A percentile compares a stretch with the other conserved stretches of the same genome.
Conservation (phyloP, 441 rosid genomes). For the Viola pubescens region DNA sequence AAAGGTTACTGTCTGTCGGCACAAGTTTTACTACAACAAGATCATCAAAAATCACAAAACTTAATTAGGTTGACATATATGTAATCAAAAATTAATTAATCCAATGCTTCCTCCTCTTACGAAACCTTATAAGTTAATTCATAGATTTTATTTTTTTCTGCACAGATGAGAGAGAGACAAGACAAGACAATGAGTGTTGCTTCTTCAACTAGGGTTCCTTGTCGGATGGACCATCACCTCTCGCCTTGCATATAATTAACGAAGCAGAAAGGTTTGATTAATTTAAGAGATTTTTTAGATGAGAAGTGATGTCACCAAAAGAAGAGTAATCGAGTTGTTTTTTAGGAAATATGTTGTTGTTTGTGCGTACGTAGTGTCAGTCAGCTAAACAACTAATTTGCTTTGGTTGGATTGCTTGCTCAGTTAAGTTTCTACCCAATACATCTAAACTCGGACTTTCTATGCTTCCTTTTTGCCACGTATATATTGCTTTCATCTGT, state of each 20-base stretch:
- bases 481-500: slow-evolving; percentile 5
- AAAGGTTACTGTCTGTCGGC: slow-evolving; percentile 25
- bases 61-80: neutral
- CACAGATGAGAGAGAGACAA: slow-evolving; percentile 5
- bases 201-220: slow-evolving; percentile 49
- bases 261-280: slow-evolving; percentile 19
- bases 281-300: slow-evolving; percentile 12
- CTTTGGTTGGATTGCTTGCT: slow-evolving; percentile 33
- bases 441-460: slow-evolving; percentile 64
- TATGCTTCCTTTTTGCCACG: slow-evolving; percentile 36
- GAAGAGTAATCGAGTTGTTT: slow-evolving; percentile 5
- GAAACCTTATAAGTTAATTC: slow-evolving; percentile 22
- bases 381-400: slow-evolving; percentile 46
- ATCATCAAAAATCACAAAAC: slow-evolving; percentile 5
- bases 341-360: slow-evolving; percentile 15
- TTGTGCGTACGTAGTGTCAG: slow-evolving; percentile 25
- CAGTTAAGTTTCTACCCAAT: slow-evolving; percentile 52
- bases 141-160: neutral
- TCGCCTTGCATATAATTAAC: slow-evolving; percentile 11
- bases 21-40: slow-evolving; percentile 23
- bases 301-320: slow-evolving; percentile 36
- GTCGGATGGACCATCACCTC: slow-evolving; percentile 35
- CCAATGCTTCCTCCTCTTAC: slow-evolving; percentile 7
- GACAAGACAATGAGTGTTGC: slow-evolving; percentile 20
- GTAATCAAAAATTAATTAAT: neutral